Conservation (phyloP, 2,329 filamentous ascomycete species). For the Fonsecaea pugnacius region DNA sequence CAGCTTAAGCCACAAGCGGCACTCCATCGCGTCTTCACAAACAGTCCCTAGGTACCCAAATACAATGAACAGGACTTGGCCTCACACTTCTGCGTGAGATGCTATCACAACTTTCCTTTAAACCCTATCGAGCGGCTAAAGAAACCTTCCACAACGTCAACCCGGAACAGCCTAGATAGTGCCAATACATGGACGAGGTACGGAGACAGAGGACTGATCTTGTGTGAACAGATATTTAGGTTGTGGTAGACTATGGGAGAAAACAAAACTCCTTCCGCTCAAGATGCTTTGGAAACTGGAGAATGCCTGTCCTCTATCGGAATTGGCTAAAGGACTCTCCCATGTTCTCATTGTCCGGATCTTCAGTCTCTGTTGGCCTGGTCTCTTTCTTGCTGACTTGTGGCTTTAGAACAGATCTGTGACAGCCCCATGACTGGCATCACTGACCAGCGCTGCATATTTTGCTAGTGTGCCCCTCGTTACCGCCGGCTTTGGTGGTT, state of each 20-base stretch:
- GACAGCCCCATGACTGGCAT: slow-evolving; percentile 89
- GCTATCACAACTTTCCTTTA: too few species aligned
- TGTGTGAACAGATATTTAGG: too few species aligned
- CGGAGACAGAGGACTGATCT: too few species aligned
- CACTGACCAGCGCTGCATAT: slow-evolving; percentile 83
- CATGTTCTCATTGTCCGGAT: neutral
- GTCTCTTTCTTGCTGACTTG: too few species aligned
- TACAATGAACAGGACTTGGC: neutral
- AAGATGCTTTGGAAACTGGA: neutral
- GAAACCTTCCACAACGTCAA: too few species aligned
- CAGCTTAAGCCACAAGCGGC: neutral
- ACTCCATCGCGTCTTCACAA: neutral
- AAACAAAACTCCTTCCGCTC: neutral
- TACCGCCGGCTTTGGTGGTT: slow-evolving; percentile 70
- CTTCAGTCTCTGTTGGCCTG: neutral
- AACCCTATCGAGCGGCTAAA: too few species aligned
- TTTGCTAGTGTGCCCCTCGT: slow-evolving; percentile 86
- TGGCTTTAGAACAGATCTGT: slow-evolving; percentile 68
- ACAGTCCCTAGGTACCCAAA: neutral
- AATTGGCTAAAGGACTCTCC: neutral
- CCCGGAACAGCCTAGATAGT: too few species aligned
- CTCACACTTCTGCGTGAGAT: too few species aligned
- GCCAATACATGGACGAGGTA: too few species aligned
- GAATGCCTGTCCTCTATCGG: neutral
- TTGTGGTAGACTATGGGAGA: too few species aligned